phyloP scores from a whole-genome alignment of 192 early-diverging fungal species.

The Entophlyctis luteolus region DNA sequence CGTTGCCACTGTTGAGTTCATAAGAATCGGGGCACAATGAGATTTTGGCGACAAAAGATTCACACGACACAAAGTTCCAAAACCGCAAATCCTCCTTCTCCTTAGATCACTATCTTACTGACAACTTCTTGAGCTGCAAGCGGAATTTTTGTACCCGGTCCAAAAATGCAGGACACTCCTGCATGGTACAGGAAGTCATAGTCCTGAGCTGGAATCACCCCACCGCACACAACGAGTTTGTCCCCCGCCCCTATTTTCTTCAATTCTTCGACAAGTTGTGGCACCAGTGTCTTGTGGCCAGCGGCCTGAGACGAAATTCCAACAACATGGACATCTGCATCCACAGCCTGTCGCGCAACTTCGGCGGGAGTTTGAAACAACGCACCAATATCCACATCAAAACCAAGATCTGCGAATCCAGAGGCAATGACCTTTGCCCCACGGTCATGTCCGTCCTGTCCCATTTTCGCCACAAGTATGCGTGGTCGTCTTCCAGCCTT shows the following conservation, averaged over 20 bases:
- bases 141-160: slow-evolving; percentile 79
- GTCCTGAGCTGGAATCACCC: slow-evolving; percentile 85
- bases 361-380: slow-evolving; percentile 85
- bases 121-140: slow-evolving; percentile 78
- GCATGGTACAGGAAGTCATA: slow-evolving; percentile 77
- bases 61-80: too few relatives aligned
- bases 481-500: slow-evolving; percentile 79
- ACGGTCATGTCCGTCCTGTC: slow-evolving; percentile 89
- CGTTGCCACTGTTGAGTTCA: too few relatives aligned
- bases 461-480: slow-evolving; percentile 88
- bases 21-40: too few relatives aligned
- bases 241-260: slow-evolving; percentile 69
- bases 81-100: too few relatives aligned
- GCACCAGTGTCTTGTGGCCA: slow-evolving; percentile 84
- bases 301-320: slow-evolving; percentile 85
- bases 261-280: slow-evolving; percentile 72
- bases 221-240: slow-evolving; percentile 75
- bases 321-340: slow-evolving; percentile 85
- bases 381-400: slow-evolving; percentile 87
- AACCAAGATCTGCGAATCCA: slow-evolving; percentile 85
- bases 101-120: slow-evolving; percentile 49
- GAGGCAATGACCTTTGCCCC: slow-evolving; percentile 92
- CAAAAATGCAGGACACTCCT: slow-evolving; percentile 79
- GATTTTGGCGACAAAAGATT: too few relatives aligned
- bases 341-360: slow-evolving; percentile 82